phyloP scores from a whole-genome alignment of 2,329 filamentous ascomycete species.

The Grosmannia serpens region DNA sequence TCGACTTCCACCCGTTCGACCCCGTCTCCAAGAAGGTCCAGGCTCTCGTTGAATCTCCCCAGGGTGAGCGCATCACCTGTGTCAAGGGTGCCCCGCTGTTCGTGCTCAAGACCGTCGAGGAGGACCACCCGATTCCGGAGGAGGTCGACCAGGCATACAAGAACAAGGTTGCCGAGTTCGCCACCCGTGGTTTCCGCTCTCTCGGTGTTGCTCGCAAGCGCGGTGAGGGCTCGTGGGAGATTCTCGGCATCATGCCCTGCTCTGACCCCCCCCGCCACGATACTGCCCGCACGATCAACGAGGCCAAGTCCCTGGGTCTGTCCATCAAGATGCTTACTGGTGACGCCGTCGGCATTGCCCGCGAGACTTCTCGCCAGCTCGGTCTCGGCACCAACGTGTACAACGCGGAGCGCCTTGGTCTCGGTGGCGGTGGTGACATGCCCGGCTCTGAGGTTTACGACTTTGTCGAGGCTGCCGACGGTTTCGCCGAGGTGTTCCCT shows the following conservation, averaged over 20 bases:
- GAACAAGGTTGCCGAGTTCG: conserved; percentile 86
- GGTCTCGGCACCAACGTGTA: conserved; percentile 89
- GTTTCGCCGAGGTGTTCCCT: conserved; percentile 89
- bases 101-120: conserved; percentile 76
- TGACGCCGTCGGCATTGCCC: conserved; percentile 85
- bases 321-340: conserved; percentile 95
- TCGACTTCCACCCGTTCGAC: conserved; percentile 81
- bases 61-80: conserved; percentile 75
- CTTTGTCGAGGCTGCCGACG: conserved; percentile 90
- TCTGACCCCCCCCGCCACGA: conserved; percentile 85
- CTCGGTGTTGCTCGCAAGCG: conserved; percentile 88
- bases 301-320: conserved; percentile 77
- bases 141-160: conserved; percentile 75
- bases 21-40: conserved; percentile 89
- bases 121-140: conserved; percentile 69
- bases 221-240: conserved; percentile 72
- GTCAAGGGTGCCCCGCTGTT: conserved; percentile 86
- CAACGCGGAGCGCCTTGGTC: conserved; percentile 84
- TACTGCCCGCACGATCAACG: conserved; percentile 79
- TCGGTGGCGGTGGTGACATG: conserved; percentile 85
- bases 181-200: conserved; percentile 85
- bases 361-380: conserved; percentile 83
- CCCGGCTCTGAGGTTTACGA: conserved; percentile 88
- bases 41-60: conserved; percentile 69
- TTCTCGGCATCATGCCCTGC: conserved; percentile 91